Percentiles rank a stretch among this genome's conserved stretches.
phyloP scores from a whole-genome alignment of 768 basidiomycete genomes.

The Calocybe indica region DNA sequence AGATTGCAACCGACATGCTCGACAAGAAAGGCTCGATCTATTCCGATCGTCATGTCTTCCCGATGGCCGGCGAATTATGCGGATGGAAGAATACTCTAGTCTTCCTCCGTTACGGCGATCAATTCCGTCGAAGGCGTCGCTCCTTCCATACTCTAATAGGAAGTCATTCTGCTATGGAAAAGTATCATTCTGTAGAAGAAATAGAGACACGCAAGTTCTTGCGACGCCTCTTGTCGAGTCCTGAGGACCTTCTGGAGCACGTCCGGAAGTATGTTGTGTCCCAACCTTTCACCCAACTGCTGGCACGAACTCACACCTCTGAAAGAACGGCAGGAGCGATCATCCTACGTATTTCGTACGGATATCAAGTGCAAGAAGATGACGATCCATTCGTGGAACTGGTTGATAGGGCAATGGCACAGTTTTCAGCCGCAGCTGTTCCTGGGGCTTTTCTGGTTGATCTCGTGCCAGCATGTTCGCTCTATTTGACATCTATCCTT shows the following conservation, averaged over 20 bases:
- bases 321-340: constrained; percentile 44
- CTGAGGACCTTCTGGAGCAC: constrained; percentile 37
- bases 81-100: constrained; percentile 55
- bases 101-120: constrained; percentile 47
- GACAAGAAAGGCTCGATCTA: constrained; percentile 1
- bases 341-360: constrained; percentile 50
- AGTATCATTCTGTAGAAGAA: constrained; percentile 38
- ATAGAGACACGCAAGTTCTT: constrained; percentile 42
- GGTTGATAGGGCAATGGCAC: constrained; percentile 44
- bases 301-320: constrained; percentile 1
- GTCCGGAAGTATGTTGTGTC: constrained; percentile 36
- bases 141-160: constrained; percentile 48
- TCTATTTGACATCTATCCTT: background rate
- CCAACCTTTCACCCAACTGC: constrained; percentile 1
- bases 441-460: constrained; percentile 44
- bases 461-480: constrained; percentile 24
- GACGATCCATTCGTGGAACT: constrained; percentile 45
- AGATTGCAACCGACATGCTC: background rate
- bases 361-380: constrained; percentile 48
- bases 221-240: constrained; percentile 41
- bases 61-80: constrained; percentile 49
- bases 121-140: constrained; percentile 47
- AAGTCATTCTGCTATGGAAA: constrained; percentile 32
- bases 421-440: constrained; percentile 43
- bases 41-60: constrained; percentile 46